phyloP scores from a whole-genome alignment of 371 early-diverging fungal genomes.

The Nematocida ausubeli region DNA sequence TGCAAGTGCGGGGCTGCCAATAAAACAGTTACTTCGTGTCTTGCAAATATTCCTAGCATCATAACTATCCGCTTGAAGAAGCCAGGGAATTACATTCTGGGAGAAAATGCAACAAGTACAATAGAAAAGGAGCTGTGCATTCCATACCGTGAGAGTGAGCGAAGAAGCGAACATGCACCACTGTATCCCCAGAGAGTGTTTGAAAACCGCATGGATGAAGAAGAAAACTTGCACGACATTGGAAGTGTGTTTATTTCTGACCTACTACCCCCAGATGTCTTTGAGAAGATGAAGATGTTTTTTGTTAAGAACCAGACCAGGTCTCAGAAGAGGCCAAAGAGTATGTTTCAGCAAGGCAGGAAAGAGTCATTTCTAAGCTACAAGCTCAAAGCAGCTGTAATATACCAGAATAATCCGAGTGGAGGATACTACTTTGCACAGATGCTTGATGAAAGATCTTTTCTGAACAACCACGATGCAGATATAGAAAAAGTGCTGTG shows the following conservation, averaged over 20 bases:
- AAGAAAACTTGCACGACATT: neutral
- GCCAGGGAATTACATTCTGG: constrained; percentile 16
- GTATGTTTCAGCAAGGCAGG: too few species aligned
- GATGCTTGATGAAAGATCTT: neutral
- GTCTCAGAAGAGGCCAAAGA: neutral
- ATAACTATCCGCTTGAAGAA: constrained; percentile 16
- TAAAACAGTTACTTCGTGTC: neutral
- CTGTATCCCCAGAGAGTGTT: neutral
- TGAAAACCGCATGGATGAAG: neutral
- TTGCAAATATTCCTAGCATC: constrained; percentile 19
- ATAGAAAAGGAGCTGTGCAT: constrained; percentile 4
- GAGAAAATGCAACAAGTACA: neutral
- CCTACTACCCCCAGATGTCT: neutral
- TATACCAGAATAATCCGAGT: neutral
- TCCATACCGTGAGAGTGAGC: neutral
- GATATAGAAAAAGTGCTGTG: neutral
- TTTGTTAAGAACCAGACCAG: neutral
- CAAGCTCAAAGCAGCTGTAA: neutral
- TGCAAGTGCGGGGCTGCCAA: constrained; percentile 25
- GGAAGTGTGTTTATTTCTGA: too few species aligned
- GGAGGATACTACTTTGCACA: constrained; percentile 26
- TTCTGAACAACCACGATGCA: neutral
- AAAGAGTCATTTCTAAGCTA: neutral
- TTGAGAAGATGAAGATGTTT: neutral
- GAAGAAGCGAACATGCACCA: neutral